These are phyloP conservation scores for Earliella scabrosa DNA, from an alignment of 1,284 basidiomycete species.

Conservation along the genomic window DNA sequence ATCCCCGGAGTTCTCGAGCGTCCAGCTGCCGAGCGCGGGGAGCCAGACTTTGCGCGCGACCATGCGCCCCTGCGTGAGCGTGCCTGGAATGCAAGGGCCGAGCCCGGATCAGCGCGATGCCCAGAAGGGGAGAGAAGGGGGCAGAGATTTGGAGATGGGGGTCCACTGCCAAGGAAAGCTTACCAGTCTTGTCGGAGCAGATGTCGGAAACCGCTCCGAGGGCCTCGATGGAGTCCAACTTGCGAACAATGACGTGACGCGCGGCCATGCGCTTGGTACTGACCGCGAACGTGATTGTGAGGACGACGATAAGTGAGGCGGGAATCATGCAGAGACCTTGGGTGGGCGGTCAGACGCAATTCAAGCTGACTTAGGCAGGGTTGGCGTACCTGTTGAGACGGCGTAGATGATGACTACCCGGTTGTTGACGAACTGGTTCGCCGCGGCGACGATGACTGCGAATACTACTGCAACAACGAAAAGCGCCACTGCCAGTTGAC, in stretches of 20 bases:
- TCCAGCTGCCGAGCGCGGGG: conserved; percentile 30
- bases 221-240: conserved; percentile 60
- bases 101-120: too few relatives aligned
- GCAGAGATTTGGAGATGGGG: too few relatives aligned
- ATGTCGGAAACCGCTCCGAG: conserved; percentile 31
- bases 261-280: conserved; percentile 58
- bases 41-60: conserved; percentile 64
- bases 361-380: too few relatives aligned
- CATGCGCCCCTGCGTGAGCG: conserved; percentile 60
- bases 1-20: not conserved
- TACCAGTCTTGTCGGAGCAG: conserved; percentile 4
- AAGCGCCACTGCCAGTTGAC: conserved; percentile 64
- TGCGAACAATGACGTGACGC: conserved; percentile 54
- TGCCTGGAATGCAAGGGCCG: too few relatives aligned
- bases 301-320: conserved; percentile 45
- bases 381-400: conserved; percentile 44
- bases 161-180: conserved; percentile 32
- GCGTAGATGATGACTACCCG: conserved; percentile 52
- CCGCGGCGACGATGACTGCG: conserved; percentile 60
- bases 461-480: conserved; percentile 58
- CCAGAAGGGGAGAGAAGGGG: too few relatives aligned
- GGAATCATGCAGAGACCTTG: conserved; percentile 39
- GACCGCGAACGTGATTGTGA: conserved; percentile 52
- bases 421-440: conserved; percentile 42
- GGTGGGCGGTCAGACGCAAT: not conserved